Base-by-base conservation (phyloP, 2,329 filamentous ascomycete genomes). In the Nemania serpens region DNA sequence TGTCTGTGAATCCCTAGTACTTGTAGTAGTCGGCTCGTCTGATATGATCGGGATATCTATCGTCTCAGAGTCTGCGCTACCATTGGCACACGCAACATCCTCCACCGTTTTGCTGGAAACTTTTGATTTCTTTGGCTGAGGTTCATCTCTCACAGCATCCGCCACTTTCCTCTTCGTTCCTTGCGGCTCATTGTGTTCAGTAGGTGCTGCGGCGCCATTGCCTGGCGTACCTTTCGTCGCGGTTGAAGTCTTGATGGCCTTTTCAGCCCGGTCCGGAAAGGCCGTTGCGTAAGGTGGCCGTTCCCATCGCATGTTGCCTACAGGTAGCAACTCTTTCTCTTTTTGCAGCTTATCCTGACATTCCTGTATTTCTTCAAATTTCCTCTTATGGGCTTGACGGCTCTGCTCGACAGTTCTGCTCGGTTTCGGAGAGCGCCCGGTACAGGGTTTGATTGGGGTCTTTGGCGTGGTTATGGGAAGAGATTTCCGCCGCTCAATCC, bases 401-500 rank as follows among this genome's bases (percentile, higher is more conserved):
- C 29, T 22, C 33, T 45, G 18, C 20, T 43, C 17, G 2, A 41
- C n/a, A 7, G 25, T 29, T 29, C 25, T 29, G n/a, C 22, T 34
- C n/a, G 43, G 45, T 50, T 17, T 13, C 11, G 46, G 39, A 37
- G 5, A 12, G 15, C 13, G 37, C 12, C 2, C 5, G 5, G 15
- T 15, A 15, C 13, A n/a, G 37, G n/a, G n/a, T n/a, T 9, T 2
- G 5, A 50, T 34, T 9, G 51, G 15, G 15, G 12, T 55, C 4
- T 60, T 29, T 2, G 45, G 33, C 11, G 17, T 29, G 11, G 37
- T 25, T 6, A 42, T 20, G 7, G 36, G 18, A 7, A 37, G 18
- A 1, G 54, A 42, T 15, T 18, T 54, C 15, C 48, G 48, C 55
- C 49, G 48, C n/a, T 58, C 12, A 9, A 46, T 52, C 59, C 59